Evolutionary conservation across 495 filamentous ascomycete species (phyloP), one percentile per base, ranked within the genome.

Genomic region (Penicillium manginii): DNA sequence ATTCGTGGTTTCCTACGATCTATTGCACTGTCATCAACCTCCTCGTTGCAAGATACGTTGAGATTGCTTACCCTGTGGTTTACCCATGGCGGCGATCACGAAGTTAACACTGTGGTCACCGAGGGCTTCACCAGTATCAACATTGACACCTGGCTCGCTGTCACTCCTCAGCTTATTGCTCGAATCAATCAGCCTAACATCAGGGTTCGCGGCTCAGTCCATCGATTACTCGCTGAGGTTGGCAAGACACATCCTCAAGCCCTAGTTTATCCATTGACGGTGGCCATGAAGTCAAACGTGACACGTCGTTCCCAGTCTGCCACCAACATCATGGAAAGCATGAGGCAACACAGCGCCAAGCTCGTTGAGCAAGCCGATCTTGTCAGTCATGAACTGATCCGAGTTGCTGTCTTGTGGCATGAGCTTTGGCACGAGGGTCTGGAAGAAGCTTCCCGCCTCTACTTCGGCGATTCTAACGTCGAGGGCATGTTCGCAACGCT

Each of bases 401-500:
- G 94, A 50, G 93, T 98, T 55, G 94, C 96, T 0, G 96, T 99
- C 2, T 67, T 98, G 21, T 99, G 94, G 94, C 94, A 99, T 70
- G 94, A 99, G 65, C 87, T 93, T 45, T 99, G 94, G 94, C 96
- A 99, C 62, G 94, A 99, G 72, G 96, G 89, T n/a, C 82, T 99
- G 12, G 94, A 99, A 72, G 96, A 99, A 74, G 96, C 94, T 3
- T 97, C 92, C 6, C 86, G 96, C 48, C 75, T 96, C 46, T 89
- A 89, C 68, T 99, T 99, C 64, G 94, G 93, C 42, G 96, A 97
- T 66, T 86, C 91, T 57, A 96, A 99, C 68, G 91, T 96, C 52
- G 91, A 97, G 54, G 96, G 93, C 69, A 98, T 98, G 93, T 93
- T 99, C 70, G 82, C 86, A 40, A 92, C 90, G 1, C 85, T 99